Evolutionary conservation across 2,329 filamentous ascomycete species (phyloP).

Genomic region (Blumeria hordei): DNA sequence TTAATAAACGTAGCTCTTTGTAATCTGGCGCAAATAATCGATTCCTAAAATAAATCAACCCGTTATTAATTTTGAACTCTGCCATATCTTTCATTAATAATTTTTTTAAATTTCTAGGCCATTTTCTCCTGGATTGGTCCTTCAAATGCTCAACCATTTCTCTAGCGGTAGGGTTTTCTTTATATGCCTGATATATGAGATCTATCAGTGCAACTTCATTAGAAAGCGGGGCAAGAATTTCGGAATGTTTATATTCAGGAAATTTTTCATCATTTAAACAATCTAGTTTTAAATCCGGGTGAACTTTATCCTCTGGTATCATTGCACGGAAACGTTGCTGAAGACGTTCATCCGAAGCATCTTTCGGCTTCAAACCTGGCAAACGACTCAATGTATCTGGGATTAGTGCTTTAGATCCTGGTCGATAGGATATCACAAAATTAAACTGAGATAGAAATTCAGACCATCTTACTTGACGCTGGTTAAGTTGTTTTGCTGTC

Average conservation of each 20-base stretch:
- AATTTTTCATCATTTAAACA: no score
- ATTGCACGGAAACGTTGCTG: neutral
- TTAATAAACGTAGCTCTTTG: neutral
- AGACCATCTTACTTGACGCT: neutral
- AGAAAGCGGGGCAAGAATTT: no score
- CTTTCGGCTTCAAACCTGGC: neutral
- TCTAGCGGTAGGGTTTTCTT: no score
- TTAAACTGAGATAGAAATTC: neutral
- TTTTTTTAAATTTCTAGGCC: neutral
- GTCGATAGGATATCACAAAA: neutral
- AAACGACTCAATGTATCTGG: neutral
- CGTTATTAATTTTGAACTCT: no score
- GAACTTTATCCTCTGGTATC: neutral
- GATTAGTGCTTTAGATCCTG: neutral
- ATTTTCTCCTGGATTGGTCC: neutral
- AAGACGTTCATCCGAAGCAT: constrained; percentile 1
- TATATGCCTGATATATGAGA: no score
- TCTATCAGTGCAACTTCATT: no score
- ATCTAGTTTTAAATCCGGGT: neutral
- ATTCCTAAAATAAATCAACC: no score
- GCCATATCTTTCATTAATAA: no score
- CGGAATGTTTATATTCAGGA: no score
- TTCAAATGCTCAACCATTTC: no score
- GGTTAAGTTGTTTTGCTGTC: neutral
- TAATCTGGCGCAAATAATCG: no score